These are phyloP conservation scores for Xylaria sp. DNA, from an alignment of 495 filamentous ascomycete genomes.

Conservation along the genomic window DNA sequence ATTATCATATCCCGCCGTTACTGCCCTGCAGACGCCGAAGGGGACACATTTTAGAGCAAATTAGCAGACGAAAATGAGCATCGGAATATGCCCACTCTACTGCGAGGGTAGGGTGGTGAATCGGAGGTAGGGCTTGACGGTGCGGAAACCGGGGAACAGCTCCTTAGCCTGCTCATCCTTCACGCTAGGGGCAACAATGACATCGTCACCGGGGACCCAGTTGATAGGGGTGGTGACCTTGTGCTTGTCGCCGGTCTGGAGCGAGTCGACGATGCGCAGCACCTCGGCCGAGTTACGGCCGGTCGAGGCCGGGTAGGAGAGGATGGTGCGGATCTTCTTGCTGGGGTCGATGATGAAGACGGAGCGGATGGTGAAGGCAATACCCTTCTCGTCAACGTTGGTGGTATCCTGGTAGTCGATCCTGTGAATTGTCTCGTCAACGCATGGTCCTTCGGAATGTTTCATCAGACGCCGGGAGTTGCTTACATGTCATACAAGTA, in stretches of 20 bases:
- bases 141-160: conserved; percentile 88
- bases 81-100: conserved; percentile 30
- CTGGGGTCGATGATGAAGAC: conserved; percentile 99
- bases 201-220: conserved; percentile 90
- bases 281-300: conserved; percentile 97
- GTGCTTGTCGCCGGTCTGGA: conserved; percentile 97
- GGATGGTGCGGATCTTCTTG: conserved; percentile 95
- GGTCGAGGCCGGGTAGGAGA: conserved; percentile 96
- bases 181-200: conserved; percentile 91
- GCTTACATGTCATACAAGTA: conserved; percentile 92
- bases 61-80: not conserved
- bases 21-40: conserved; percentile 1
- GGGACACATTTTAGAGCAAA: conserved; percentile 1
- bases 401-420: conserved; percentile 77
- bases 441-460: not conserved
- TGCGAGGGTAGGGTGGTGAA: conserved; percentile 71
- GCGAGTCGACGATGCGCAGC: conserved; percentile 91
- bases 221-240: conserved; percentile 92
- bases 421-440: conserved; percentile 50
- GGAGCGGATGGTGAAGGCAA: conserved; percentile 97
- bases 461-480: not conserved
- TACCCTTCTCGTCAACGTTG: conserved; percentile 95
- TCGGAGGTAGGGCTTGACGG: conserved; percentile 91
- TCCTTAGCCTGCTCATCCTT: conserved; percentile 86
- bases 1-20: not conserved